Percentiles rank a stretch among this genome's conserved stretches.
phyloP scores from a whole-genome alignment of 2,329 filamentous ascomycete species.

The Colletotrichum caudatum region DNA sequence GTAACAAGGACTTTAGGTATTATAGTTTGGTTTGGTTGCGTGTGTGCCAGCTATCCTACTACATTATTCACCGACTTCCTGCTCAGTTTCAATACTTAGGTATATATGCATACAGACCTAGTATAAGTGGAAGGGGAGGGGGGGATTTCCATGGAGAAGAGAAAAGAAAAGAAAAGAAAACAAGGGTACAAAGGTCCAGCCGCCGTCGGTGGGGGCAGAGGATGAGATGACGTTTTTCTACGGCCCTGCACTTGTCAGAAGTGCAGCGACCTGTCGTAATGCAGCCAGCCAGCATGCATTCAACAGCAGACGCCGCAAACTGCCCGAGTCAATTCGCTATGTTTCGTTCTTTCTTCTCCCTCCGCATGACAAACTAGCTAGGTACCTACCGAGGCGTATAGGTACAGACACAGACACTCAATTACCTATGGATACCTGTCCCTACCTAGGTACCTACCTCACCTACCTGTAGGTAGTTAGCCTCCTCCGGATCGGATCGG shows the following conservation, averaged over 20 bases:
- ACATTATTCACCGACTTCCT: too few relatives aligned
- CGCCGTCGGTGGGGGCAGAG: constrained; percentile 10
- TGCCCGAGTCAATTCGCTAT: not conserved
- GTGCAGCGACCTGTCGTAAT: not conserved
- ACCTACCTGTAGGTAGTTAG: too few relatives aligned
- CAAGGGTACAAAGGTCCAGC: not conserved
- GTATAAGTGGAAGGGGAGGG: too few relatives aligned
- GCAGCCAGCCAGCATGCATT: constrained; percentile 12
- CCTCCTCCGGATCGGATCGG: too few relatives aligned
- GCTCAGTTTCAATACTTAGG: too few relatives aligned
- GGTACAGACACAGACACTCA: not conserved
- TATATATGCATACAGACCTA: too few relatives aligned
- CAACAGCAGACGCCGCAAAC: constrained; percentile 18
- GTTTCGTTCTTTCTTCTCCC: not conserved
- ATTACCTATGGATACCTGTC: not conserved
- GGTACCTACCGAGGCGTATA: too few relatives aligned
- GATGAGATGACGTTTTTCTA: constrained; percentile 22
- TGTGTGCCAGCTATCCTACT: too few relatives aligned
- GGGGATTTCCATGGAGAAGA: not conserved
- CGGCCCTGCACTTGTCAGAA: not conserved
- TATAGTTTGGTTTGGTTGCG: too few relatives aligned
- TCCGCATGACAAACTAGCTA: not conserved
- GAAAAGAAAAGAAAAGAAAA: not conserved
- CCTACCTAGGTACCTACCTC: not conserved
- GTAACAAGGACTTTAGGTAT: too few relatives aligned